Percentiles rank a stretch among this genome's conserved stretches.
Conservation (phyloP, 176 grass and related monocot species). For the Rhynchospora breviuscula region DNA sequence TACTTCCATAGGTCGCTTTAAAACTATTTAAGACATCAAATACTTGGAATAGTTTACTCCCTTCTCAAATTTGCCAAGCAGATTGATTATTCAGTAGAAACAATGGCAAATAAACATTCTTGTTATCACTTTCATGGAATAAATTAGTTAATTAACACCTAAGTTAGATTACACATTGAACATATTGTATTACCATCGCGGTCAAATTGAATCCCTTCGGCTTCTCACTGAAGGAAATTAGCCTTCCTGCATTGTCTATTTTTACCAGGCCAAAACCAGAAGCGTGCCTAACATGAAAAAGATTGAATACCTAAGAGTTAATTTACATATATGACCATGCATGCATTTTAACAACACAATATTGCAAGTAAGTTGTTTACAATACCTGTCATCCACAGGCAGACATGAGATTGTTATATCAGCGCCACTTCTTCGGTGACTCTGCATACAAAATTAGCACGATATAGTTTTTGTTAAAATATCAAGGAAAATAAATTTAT, state of each 20-base stretch:
- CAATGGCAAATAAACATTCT: neutral
- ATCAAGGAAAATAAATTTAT: slow-evolving; percentile 2
- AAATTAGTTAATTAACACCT: neutral
- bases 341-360: neutral
- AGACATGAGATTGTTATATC: slow-evolving; percentile 82
- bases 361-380: neutral
- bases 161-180: neutral
- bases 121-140: neutral
- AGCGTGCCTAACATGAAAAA: slow-evolving; percentile 59
- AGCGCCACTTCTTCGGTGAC: slow-evolving; percentile 58
- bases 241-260: slow-evolving; percentile 59
- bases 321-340: neutral
- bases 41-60: too few species aligned
- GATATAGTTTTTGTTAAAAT: neutral
- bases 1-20: neutral
- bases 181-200: slow-evolving; percentile 57
- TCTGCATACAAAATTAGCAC: slow-evolving; percentile 40
- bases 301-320: neutral
- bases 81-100: neutral
- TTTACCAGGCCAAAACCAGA: slow-evolving; percentile 97
- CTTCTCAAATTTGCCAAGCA: too few species aligned
- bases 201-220: slow-evolving; percentile 82
- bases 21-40: neutral
- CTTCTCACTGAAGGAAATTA: slow-evolving; percentile 86
- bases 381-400: slow-evolving; percentile 69